Base-by-base conservation (phyloP, 2,329 filamentous ascomycete species). In the Talaromyces sp. region DNA sequence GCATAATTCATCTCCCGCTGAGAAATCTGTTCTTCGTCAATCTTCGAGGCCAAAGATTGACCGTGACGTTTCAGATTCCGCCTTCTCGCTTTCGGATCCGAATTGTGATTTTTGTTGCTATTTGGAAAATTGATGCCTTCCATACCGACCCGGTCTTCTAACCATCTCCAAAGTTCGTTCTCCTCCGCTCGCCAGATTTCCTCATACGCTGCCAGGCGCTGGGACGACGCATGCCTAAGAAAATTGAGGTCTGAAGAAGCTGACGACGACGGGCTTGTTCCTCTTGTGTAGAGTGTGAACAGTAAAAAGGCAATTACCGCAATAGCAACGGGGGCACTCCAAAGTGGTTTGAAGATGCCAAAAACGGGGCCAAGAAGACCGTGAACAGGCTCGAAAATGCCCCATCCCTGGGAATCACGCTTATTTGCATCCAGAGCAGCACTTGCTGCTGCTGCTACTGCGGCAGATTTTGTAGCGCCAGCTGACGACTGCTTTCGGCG, bases 171-270 rank as follows among this genome's bases (percentile, higher is more conserved):
- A 9, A 97, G 79, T 69, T 95, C 91, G 67, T 86, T 91, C 73
- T 97, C 93, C 74, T 97, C 92, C 44, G 86, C 82, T 39, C 87
- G 84, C 93, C 93, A 99, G 71, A 98, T 89, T 76, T 96, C 91
- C 68, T 98, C 93, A 73, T 97, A 98, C 0, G 91, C 92, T 1
- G 89, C 87, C 16, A 92, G 78, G 5, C 92, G 85, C 61, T 93
- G 87, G 0, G 90, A 84, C 3, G 79, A 72, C 0, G 77, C 71
- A 62, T 80, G 71, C 16, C 76, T 76, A 0, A 76, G 71, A 25
- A 74, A 75, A 7, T 76, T 75, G 1, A 79, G 68, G 21, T 73
- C 74, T 61, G 71, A 68, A 1, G 66, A 79, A 66, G 69, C 77
- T 21, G 71, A 65, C 37, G 77, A 69, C 46, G 78, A 58, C 46